Evolutionary conservation across 2,329 filamentous ascomycete genomes (phyloP).

Genomic region (Curvularia verruculosa): DNA sequence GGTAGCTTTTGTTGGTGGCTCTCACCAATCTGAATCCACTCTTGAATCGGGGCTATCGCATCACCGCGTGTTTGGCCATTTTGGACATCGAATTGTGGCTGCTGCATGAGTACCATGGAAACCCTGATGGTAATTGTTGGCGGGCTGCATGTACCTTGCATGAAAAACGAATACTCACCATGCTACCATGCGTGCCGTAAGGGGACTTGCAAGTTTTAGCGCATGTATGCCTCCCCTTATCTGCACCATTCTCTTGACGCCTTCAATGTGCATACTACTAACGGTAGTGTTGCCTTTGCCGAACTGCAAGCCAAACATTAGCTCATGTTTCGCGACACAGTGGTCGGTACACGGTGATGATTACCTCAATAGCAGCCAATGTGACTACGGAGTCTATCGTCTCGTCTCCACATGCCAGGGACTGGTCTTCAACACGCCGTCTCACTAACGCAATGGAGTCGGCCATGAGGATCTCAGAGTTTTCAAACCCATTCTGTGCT

Average conservation of each 20-base stretch:
- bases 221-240: conserved; percentile 59
- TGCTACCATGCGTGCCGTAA: conserved; percentile 62
- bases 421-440: conserved; percentile 56
- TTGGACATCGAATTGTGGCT: conserved; percentile 61
- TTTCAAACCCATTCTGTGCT: conserved; percentile 60
- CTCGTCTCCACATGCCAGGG: conserved; percentile 59
- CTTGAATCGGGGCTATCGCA: conserved; percentile 57
- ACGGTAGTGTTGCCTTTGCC: conserved; percentile 59
- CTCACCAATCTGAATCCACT: conserved; percentile 54
- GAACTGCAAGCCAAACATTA: conserved; percentile 45
- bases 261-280: conserved; percentile 58
- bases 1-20: conserved; percentile 4
- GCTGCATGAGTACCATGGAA: conserved; percentile 61
- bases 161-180: conserved; percentile 49
- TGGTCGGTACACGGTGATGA: conserved; percentile 10
- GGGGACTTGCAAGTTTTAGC: conserved; percentile 57
- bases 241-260: conserved; percentile 57
- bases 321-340: not conserved
- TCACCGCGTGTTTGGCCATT: conserved; percentile 57
- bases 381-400: conserved; percentile 65
- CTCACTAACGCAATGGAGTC: conserved; percentile 62
- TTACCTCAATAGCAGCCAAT: conserved; percentile 63
- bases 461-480: conserved; percentile 62
- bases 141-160: not conserved
- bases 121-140: conserved; percentile 54